Percentiles rank a stretch among this genome's conserved stretches.
phyloP scores from a whole-genome alignment of 345 rosid species.

The Acer campestre region DNA sequence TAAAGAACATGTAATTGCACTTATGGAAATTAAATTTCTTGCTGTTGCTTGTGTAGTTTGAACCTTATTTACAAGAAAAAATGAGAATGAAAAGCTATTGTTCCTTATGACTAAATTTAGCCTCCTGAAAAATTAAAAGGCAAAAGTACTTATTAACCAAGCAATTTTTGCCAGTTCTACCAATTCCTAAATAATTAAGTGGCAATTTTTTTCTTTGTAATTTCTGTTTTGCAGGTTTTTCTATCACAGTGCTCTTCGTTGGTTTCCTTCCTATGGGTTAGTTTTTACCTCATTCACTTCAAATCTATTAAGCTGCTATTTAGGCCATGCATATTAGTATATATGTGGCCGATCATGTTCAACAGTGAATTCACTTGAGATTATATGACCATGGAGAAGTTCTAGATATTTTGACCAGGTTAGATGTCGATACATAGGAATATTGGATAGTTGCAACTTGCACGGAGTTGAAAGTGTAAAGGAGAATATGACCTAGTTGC shows the following conservation, averaged over 20 bases:
- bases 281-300: slow-evolving; percentile 29
- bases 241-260: slow-evolving; percentile 87
- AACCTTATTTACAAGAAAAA: not conserved
- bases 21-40: not conserved
- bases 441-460: not conserved
- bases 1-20: not conserved
- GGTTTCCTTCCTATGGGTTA: slow-evolving; percentile 87
- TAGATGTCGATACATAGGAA: not conserved
- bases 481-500: not conserved
- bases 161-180: not conserved
- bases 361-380: not conserved
- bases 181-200: slow-evolving; percentile 7
- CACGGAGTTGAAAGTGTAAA: not conserved
- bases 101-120: not conserved
- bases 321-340: not conserved
- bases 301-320: not conserved
- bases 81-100: not conserved
- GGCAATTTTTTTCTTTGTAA: not conserved
- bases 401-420: not conserved
- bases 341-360: not conserved
- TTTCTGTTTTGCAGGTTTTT: slow-evolving; percentile 65
- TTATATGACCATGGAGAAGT: not conserved
- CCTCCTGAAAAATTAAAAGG: not conserved
- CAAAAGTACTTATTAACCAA: not conserved
- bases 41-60: not conserved